A percentile compares a stretch with the other conserved stretches of the same genome.
Conservation (phyloP, 2,329 filamentous ascomycete genomes). For the Hypoxylon sp. region DNA sequence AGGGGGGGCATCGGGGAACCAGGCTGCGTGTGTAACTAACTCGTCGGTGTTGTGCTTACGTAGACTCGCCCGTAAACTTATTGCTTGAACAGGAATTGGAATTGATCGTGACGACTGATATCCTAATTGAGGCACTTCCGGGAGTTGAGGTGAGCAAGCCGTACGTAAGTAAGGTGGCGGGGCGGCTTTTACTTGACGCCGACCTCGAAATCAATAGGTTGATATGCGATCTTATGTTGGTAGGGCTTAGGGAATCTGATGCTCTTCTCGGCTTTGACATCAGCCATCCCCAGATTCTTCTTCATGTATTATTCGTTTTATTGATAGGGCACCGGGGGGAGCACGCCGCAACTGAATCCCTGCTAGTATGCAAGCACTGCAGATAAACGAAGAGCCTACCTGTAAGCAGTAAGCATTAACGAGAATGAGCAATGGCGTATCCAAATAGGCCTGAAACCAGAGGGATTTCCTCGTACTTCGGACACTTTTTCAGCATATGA, state of each 20-base stretch:
- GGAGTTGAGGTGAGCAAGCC: constrained; percentile 25
- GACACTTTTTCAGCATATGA: constrained; percentile 6
- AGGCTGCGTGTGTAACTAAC: constrained; percentile 21
- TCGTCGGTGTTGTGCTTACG: constrained; percentile 28
- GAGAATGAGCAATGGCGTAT: not conserved
- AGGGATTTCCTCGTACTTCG: constrained; percentile 4
- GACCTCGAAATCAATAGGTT: constrained; percentile 25
- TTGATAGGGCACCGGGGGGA: constrained; percentile 19
- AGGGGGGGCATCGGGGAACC: constrained; percentile 3
- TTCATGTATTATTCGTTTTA: constrained; percentile 11
- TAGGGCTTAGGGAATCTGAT: constrained; percentile 1
- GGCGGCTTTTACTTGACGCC: constrained; percentile 28
- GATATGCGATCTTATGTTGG: constrained; percentile 4
- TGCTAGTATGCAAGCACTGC: constrained; percentile 22
- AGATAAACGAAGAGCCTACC: constrained; percentile 19
- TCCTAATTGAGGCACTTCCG: constrained; percentile 29
- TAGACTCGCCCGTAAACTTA: constrained; percentile 22
- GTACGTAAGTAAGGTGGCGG: constrained; percentile 24
- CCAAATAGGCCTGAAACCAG: constrained; percentile 14
- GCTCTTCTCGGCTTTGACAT: not conserved
- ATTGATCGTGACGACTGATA: constrained; percentile 8
- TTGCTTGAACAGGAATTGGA: constrained; percentile 21
- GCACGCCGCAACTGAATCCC: constrained; percentile 22
- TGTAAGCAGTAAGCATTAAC: constrained; percentile 3
- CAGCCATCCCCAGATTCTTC: constrained; percentile 24